A percentile compares a stretch with the other conserved stretches of the same genome.
phyloP scores from a whole-genome alignment of 2,329 filamentous ascomycete species.

The Cercospora zeae-maydis region DNA sequence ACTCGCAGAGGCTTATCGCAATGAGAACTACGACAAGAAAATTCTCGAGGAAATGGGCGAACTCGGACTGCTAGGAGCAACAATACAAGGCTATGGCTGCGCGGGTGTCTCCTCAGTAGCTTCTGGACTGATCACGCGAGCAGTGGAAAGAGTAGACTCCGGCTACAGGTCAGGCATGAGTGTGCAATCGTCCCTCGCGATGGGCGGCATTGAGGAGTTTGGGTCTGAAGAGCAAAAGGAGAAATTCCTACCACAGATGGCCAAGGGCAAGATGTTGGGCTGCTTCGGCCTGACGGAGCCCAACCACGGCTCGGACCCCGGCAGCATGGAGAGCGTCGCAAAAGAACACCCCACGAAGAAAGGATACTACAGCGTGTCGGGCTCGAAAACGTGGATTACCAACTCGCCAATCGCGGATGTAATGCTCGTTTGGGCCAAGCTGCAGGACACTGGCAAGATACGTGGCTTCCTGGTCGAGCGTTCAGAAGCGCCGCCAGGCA shows the following conservation, averaged over 20 bases:
- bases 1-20: constrained; percentile 70
- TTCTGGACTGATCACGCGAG: constrained; percentile 82
- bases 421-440: constrained; percentile 86
- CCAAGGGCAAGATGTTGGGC: constrained; percentile 75
- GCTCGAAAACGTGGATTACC: constrained; percentile 92
- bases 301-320: constrained; percentile 88
- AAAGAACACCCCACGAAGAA: constrained; percentile 79
- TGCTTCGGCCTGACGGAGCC: constrained; percentile 90
- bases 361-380: constrained; percentile 74
- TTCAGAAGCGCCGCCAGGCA: constrained; percentile 77
- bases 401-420: constrained; percentile 88
- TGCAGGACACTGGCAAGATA: constrained; percentile 89
- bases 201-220: constrained; percentile 88
- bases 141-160: constrained; percentile 85
- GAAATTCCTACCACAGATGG: constrained; percentile 73
- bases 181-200: constrained; percentile 86
- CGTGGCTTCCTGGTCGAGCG: constrained; percentile 88
- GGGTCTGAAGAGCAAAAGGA: constrained; percentile 86
- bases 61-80: constrained; percentile 80
- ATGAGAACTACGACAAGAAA: constrained; percentile 79
- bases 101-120: constrained; percentile 84
- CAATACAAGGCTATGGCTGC: constrained; percentile 82
- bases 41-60: constrained; percentile 92
- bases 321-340: constrained; percentile 85
- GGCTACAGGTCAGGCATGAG: constrained; percentile 92